phyloP scores from a whole-genome alignment of 805 yeast species.

The Ogataea dorogensis region DNA sequence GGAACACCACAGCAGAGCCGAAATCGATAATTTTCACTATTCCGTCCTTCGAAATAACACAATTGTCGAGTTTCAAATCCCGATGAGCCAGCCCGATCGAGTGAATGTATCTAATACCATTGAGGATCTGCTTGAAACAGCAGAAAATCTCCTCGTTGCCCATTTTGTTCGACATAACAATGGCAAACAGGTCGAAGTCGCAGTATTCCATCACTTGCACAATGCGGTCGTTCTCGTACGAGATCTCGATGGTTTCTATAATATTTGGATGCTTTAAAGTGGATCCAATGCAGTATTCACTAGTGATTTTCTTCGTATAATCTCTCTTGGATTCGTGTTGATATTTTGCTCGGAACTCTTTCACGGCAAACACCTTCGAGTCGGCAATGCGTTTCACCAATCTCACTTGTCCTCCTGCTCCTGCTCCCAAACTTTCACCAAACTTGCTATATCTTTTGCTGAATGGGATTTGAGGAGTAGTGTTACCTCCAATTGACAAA shows the following conservation, averaged over 20 bases:
- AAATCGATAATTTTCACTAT: slow-evolving; percentile 89
- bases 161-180: slow-evolving; percentile 93
- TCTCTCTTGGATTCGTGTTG: slow-evolving; percentile 76
- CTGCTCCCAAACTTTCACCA: slow-evolving; percentile 88
- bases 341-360: slow-evolving; percentile 81
- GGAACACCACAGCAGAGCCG: slow-evolving; percentile 89
- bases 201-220: slow-evolving; percentile 95
- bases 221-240: slow-evolving; percentile 82
- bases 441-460: slow-evolving; percentile 76
- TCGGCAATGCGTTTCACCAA: slow-evolving; percentile 68
- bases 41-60: slow-evolving; percentile 81
- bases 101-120: slow-evolving; percentile 80
- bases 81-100: slow-evolving; percentile 86
- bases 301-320: slow-evolving; percentile 87
- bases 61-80: slow-evolving; percentile 88
- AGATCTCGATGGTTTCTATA: slow-evolving; percentile 86
- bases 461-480: slow-evolving; percentile 54
- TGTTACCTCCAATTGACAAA: slow-evolving; percentile 37
- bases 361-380: slow-evolving; percentile 79
- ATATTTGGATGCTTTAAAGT: slow-evolving; percentile 87
- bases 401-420: slow-evolving; percentile 91
- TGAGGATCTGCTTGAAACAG: slow-evolving; percentile 82
- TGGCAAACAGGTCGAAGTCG: slow-evolving; percentile 88
- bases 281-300: slow-evolving; percentile 92
- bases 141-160: slow-evolving; percentile 74